These are phyloP conservation scores for Rhamnella rubrinervis DNA, from an alignment of 331 rosid species.

Conservation along the genomic window DNA sequence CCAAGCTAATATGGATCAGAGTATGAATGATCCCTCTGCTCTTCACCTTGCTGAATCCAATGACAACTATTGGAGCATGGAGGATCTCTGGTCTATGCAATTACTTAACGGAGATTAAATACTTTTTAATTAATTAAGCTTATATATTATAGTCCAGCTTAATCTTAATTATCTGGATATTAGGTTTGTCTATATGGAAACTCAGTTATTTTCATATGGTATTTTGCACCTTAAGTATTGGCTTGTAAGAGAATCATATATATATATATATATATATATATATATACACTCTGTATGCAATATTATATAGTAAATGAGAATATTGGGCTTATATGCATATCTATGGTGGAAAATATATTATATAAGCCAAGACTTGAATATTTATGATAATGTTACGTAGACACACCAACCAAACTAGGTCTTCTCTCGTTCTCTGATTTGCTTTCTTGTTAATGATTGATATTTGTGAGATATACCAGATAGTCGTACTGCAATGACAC, in stretches of 20 bases:
- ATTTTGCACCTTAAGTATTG: conserved; percentile 23
- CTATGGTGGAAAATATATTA: not conserved
- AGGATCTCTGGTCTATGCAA: conserved; percentile 95
- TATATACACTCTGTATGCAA: not conserved
- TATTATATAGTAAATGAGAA: not conserved
- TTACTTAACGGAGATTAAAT: conserved; percentile 53
- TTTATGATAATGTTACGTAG: no score
- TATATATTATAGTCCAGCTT: conserved; percentile 7
- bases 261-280: not conserved
- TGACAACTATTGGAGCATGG: conserved; percentile 84
- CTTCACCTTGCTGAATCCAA: conserved; percentile 32
- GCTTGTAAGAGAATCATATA: conserved; percentile 13
- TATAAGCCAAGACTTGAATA: not conserved
- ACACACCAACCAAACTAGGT: no score
- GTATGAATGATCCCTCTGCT: conserved; percentile 20
- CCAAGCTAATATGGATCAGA: conserved; percentile 37
- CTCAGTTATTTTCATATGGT: not conserved
- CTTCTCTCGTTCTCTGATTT: no score
- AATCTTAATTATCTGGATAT: not conserved
- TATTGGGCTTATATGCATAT: not conserved
- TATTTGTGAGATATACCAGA: no score
- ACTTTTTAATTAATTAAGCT: not conserved
- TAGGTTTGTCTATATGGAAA: conserved; percentile 14
- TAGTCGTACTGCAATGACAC: no score
- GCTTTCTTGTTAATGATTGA: no score